Percentiles rank a stretch among this genome's conserved stretches.
Evolutionary conservation across 208 protist genomes (phyloP).

Genomic region (Trypanosoma grayi): DNA sequence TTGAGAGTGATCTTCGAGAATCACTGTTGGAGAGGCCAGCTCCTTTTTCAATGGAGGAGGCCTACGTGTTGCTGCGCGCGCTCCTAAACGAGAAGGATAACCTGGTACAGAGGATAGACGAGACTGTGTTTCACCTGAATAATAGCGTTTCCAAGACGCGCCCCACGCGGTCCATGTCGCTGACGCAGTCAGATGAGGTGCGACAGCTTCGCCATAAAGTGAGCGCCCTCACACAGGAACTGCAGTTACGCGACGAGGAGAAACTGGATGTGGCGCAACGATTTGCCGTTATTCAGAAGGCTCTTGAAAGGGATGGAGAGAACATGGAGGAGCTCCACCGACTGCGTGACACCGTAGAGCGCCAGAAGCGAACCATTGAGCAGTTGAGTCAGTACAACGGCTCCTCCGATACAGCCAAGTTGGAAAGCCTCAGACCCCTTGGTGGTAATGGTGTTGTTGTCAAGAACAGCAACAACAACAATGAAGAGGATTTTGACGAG

Average conservation of each 20-base stretch:
- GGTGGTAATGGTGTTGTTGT: neutral
- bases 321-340: constrained; percentile 8
- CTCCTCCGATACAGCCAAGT: neutral
- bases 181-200: neutral
- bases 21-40: neutral
- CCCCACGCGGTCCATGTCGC: neutral
- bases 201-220: constrained; percentile 15
- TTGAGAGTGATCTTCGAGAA: constrained; percentile 1
- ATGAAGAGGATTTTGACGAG: constrained; percentile 4
- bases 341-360: neutral
- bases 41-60: constrained; percentile 21
- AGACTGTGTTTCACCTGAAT: constrained; percentile 6
- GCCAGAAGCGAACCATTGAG: constrained; percentile 7
- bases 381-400: neutral
- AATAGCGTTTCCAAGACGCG: neutral
- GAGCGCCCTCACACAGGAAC: constrained; percentile 6
- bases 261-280: constrained; percentile 5
- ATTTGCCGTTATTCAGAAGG: constrained; percentile 4
- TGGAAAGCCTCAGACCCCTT: neutral
- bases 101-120: constrained; percentile 7
- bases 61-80: constrained; percentile 7
- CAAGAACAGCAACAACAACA: neutral
- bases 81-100: constrained; percentile 19
- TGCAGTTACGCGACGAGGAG: constrained; percentile 1
- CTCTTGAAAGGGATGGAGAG: neutral